A percentile compares a stretch with the other conserved stretches of the same genome.
phyloP scores from a whole-genome alignment of 495 filamentous ascomycete species.

The Pseudoneurospora amorphoporcata region DNA sequence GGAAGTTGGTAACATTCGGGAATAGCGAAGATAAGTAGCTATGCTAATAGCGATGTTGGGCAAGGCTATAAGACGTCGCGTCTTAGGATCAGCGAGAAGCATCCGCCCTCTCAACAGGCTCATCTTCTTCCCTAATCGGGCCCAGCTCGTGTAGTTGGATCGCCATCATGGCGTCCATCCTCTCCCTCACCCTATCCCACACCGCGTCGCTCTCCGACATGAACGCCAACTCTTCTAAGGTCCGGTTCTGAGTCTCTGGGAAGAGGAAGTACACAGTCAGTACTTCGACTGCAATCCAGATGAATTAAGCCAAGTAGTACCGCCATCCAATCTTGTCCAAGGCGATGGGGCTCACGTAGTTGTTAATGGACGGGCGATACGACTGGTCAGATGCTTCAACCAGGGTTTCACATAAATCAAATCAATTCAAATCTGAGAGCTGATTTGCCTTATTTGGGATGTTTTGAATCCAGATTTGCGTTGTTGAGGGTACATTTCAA shows the following conservation, averaged over 20 bases:
- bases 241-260: slow-evolving; percentile 50
- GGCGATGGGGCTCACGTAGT: slow-evolving; percentile 55
- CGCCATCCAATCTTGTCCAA: slow-evolving; percentile 48
- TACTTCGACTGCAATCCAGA: slow-evolving; percentile 45
- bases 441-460: no score
- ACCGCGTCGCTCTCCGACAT: slow-evolving; percentile 31
- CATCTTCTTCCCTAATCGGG: neutral
- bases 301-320: slow-evolving; percentile 52
- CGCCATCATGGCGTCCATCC: slow-evolving; percentile 26
- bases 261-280: slow-evolving; percentile 48
- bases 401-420: no score
- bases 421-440: no score
- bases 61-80: neutral
- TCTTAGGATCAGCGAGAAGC: neutral
- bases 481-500: no score
- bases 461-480: no score
- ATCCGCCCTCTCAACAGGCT: neutral
- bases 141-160: slow-evolving; percentile 11
- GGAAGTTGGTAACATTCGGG: neutral
- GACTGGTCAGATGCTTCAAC: slow-evolving; percentile 30
- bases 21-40: neutral
- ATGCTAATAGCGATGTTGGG: no score
- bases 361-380: slow-evolving; percentile 42
- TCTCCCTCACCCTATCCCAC: slow-evolving; percentile 22
- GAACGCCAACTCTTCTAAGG: slow-evolving; percentile 35